Base-by-base conservation (phyloP, 805 yeast species). In the Torulaspora franciscae region DNA sequence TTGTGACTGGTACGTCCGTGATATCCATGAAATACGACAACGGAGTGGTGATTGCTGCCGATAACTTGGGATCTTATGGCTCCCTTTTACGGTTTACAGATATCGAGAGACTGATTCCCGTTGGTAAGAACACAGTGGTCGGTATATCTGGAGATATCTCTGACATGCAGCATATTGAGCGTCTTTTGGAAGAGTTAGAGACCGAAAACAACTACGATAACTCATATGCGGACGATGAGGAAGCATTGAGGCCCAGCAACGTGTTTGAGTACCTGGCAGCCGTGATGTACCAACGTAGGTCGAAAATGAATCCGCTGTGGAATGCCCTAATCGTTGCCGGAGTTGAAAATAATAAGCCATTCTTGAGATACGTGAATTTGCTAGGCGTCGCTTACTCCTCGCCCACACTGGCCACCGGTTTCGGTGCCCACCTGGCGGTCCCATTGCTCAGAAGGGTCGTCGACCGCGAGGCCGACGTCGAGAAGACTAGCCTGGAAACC, bases 271-370 rank as follows among this genome's bases (percentile, higher is more conserved):
- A 89, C 65, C 72, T 93, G 54, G 80, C 91, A 38, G 79, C 84
- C 48, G 83, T 91, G 35, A 73, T 91, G 74, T 93, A 93, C 69
- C 72, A 77, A 53, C 82, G 98, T 68, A 79, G 99, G 68, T 76
- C 85, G 42, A 89, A 93, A 67, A 83, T 93, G 91, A 80, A 93
- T 64, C 99, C 99, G 19, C 74, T 89, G 52, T 93, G 98, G 98
- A 93, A 93, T 67, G 84, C 98, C 1, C 70, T 85, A 30, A 73
- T 93, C 45, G 97, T 93, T 42, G 96, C 89, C 10, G 99, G 99
- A 7, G 74, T 84, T 55, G 84, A 85, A 51, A 80, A 80, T 32
- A 74, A 70, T 37, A 74, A 77, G 54, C 88, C 93, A 36, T 85
- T 85, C 57, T 73, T 93, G 60, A 81, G 83, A 54, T 90, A 86